Evolutionary conservation across 805 yeast genomes (phyloP), one percentile per base, ranked within the genome.

Genomic region (Nakazawaea anatomiae): DNA sequence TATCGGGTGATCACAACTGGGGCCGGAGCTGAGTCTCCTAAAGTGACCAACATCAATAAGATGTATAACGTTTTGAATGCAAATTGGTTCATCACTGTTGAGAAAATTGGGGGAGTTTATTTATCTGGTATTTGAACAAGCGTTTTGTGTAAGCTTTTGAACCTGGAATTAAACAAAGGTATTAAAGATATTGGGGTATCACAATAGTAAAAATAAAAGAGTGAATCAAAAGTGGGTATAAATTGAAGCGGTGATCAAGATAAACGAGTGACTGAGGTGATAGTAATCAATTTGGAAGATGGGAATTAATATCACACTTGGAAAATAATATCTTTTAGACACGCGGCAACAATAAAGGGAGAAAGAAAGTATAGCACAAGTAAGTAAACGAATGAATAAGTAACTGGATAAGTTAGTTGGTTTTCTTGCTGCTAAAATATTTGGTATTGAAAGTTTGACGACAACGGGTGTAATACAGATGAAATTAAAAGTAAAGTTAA

Each of bases 1-100:
- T 59, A 56, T 46, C 65, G 60, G 4, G 69, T 65, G 25, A 66
- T 54, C 30, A 65, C 48, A 28, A 48, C 42, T 12, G 56, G 55
- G 9, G 42, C 46, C 11, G 56, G 56, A 10, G 42, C 46, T 10
- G 58, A 44, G 31, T 50, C 39, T 18, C 39, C 48, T 14, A 51
- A 42, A 14, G 46, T 30, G 25, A 34, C 14, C 31, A 46, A 39
- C 5, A 46, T 12, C 39, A 45, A n/a, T 8, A 45, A 28, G 27
- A 38, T 11, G n/a, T 42, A 38, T 27, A 40, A 9, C 2, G 40
- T 7, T 32, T 46, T 39, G 44, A 44, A 12, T 9, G 31, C 29
- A 11, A 30, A 42, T 30, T 48, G 51, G 28, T 38, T 48, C 47
- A 48, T 43, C 31, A 9, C 29, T 25, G 7, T n/a, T 35, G 11